These are phyloP conservation scores for Exophiala phaeomuriformis DNA, from an alignment of 2,329 filamentous ascomycete species.

Conservation along the genomic window DNA sequence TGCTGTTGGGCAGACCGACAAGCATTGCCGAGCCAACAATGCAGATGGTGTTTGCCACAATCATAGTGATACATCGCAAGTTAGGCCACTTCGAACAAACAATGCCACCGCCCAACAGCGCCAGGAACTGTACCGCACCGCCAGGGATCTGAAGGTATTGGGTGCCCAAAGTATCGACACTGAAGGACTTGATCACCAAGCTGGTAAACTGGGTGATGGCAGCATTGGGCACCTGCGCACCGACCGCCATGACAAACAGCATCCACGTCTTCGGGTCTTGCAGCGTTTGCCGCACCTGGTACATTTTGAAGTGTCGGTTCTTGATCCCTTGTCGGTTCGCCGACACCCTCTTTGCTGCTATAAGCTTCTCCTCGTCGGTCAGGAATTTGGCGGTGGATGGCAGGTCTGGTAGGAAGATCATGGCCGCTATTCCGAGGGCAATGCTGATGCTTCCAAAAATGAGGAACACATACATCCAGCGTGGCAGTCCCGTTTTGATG, in stretches of 20 bases:
- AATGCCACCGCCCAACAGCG: constrained; percentile 45
- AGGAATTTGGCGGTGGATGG: constrained; percentile 27
- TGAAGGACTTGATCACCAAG: constrained; percentile 44
- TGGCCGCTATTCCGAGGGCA: constrained; percentile 9
- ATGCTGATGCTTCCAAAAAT: constrained; percentile 20
- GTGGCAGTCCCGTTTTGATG: constrained; percentile 17
- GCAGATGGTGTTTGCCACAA: constrained; percentile 49
- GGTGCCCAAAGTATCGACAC: constrained; percentile 44
- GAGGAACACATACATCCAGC: constrained; percentile 27
- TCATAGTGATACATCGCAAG: constrained; percentile 50
- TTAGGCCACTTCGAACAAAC: constrained; percentile 47
- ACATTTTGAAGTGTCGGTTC: constrained; percentile 44
- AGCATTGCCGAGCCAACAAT: constrained; percentile 48
- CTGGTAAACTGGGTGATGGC: constrained; percentile 48
- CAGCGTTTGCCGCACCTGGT: constrained; percentile 43
- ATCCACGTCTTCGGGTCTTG: constrained; percentile 55
- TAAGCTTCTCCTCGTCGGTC: constrained; percentile 35
- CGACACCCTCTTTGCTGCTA: constrained; percentile 49
- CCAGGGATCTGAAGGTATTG: constrained; percentile 56
- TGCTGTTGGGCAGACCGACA: constrained; percentile 44
- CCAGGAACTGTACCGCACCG: constrained; percentile 51
- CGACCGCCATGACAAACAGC: constrained; percentile 47
- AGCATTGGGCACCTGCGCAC: constrained; percentile 51
- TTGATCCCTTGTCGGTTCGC: constrained; percentile 49
- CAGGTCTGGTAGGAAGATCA: constrained; percentile 16